These are phyloP conservation scores for Penicillium mononematosum DNA, from an alignment of 495 filamentous ascomycete genomes.

Conservation along the genomic window DNA sequence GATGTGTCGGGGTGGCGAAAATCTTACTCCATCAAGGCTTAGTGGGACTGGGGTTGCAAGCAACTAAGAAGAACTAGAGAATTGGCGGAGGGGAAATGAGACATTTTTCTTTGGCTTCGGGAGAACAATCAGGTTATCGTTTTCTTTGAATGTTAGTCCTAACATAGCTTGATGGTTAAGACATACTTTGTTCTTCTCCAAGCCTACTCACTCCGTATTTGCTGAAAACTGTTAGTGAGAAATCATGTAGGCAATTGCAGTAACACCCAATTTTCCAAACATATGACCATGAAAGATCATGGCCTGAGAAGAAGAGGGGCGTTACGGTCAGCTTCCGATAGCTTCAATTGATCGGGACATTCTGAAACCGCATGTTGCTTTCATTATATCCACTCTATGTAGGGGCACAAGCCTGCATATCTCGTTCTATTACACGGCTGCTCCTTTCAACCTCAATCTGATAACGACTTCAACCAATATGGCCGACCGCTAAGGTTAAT, in stretches of 20 bases:
- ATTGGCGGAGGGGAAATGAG: constrained; percentile 17
- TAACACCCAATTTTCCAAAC: not conserved
- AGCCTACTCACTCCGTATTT: too few relatives aligned
- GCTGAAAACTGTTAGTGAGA: not conserved
- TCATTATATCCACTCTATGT: not conserved
- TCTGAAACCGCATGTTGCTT: not conserved
- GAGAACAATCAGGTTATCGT: not conserved
- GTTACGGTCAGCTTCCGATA: not conserved
- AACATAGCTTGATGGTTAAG: not conserved
- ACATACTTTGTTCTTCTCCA: not conserved
- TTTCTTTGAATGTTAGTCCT: not conserved
- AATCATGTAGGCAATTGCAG: not conserved
- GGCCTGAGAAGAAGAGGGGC: not conserved
- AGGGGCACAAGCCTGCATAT: not conserved
- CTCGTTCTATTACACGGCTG: not conserved
- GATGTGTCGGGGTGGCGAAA: constrained; percentile 10
- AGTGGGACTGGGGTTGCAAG: constrained; percentile 6
- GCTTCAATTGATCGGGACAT: not conserved
- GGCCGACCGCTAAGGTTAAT: not conserved
- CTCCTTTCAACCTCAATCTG: not conserved
- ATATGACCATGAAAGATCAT: not conserved
- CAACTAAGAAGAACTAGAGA: constrained; percentile 7
- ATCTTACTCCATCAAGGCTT: constrained; percentile 18
- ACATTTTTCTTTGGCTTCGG: constrained; percentile 9
- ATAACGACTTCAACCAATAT: not conserved